phyloP scores from a whole-genome alignment of 148 eudicot species.

The Oxyria digyna region DNA sequence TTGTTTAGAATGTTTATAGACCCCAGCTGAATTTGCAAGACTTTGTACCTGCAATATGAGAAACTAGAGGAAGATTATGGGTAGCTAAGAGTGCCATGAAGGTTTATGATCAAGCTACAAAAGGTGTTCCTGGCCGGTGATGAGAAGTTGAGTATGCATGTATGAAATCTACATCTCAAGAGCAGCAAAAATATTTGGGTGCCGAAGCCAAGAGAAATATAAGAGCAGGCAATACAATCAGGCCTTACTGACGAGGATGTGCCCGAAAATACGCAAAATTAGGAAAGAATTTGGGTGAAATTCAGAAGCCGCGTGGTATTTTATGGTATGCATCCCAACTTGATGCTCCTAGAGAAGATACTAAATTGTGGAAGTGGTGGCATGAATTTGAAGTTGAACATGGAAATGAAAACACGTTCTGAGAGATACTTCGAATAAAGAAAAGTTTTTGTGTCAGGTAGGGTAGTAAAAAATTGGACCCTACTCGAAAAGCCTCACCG shows the following conservation, averaged over 20 bases:
- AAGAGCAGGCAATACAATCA: constrained; percentile 81
- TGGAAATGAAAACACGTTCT: constrained; percentile 88
- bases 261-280: constrained; percentile 74
- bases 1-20: too few relatives aligned
- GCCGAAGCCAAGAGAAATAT: constrained; percentile 81
- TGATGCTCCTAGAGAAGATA: constrained; percentile 77
- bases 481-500: too few relatives aligned
- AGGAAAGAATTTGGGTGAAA: constrained; percentile 91
- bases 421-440: constrained; percentile 83
- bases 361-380: constrained; percentile 78
- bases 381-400: constrained; percentile 88
- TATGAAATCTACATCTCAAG: constrained; percentile 89
- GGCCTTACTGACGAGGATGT: constrained; percentile 92
- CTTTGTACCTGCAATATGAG: constrained; percentile 77
- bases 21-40: constrained; percentile 88
- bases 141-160: constrained; percentile 92
- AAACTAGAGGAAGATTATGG: constrained; percentile 90
- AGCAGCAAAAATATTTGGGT: constrained; percentile 87
- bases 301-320: constrained; percentile 77
- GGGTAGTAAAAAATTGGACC: too few relatives aligned
- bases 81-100: constrained; percentile 86
- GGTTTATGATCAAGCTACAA: constrained; percentile 83
- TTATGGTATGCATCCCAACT: constrained; percentile 52
- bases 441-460: constrained; percentile 77
- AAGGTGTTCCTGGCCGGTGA: constrained; percentile 74